phyloP scores from a whole-genome alignment of 208 protist species.

The Balamuthia mandrillaris region DNA sequence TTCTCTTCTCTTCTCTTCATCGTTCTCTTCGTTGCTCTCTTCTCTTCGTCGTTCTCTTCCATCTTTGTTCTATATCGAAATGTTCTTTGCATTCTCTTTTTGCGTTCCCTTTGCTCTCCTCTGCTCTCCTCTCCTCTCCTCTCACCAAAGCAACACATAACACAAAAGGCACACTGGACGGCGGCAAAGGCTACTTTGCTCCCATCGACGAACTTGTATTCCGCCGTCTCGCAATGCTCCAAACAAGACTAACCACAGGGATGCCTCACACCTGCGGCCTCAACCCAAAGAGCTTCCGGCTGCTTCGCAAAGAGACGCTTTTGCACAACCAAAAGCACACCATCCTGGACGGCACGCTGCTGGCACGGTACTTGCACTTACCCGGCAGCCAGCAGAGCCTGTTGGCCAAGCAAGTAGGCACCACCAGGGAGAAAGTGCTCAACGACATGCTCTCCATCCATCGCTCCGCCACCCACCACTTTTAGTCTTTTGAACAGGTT shows the following conservation, averaged over 20 bases:
- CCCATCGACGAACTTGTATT: constrained; percentile 14
- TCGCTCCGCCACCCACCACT: not conserved
- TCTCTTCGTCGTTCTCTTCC: too few relatives aligned
- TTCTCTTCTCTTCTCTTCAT: too few relatives aligned
- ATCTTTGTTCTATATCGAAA: too few relatives aligned
- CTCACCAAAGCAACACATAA: not conserved
- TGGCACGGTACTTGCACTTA: not conserved
- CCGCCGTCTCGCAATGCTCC: constrained; percentile 29
- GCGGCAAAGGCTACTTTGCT: constrained; percentile 17
- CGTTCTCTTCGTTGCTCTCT: too few relatives aligned
- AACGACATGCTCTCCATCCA: constrained; percentile 1
- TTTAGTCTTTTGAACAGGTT: too few relatives aligned
- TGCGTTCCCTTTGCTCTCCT: too few relatives aligned
- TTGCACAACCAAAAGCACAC: constrained; percentile 15
- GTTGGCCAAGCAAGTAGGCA: constrained; percentile 24
- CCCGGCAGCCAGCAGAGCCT: not conserved
- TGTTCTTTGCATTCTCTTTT: too few relatives aligned
- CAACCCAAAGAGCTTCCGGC: constrained; percentile 22
- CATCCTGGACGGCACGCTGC: not conserved
- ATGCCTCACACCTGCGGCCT: constrained; percentile 26
- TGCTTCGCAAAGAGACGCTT: not conserved
- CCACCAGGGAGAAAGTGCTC: not conserved
- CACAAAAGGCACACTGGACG: constrained; percentile 1
- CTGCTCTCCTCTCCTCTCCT: not conserved
- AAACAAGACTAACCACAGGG: not conserved